Conservation (phyloP, 176 grass and related monocot genomes). For the Typha latifolia region DNA sequence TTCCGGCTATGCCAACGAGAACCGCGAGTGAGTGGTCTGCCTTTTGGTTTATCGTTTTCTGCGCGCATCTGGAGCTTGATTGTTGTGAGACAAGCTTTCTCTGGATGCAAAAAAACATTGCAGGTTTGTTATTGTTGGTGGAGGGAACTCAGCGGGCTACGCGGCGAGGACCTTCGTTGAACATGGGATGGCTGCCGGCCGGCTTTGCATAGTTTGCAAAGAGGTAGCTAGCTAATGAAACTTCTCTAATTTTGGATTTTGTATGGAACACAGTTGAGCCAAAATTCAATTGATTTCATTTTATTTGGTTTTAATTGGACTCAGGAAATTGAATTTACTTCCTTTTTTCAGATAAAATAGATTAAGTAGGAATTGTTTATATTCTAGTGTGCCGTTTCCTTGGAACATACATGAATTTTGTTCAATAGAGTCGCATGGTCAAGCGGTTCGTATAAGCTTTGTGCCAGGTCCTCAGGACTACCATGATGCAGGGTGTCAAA, state of each 20-base stretch:
- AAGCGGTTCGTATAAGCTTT: no score
- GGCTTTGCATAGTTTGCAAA: conserved; percentile 88
- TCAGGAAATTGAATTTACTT: no score
- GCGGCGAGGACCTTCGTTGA: conserved; percentile 81
- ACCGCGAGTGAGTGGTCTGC: conserved; percentile 44
- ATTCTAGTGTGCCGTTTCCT: no score
- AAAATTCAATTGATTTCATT: no score
- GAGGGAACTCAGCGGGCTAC: conserved; percentile 82
- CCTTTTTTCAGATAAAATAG: no score
- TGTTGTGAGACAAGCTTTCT: not conserved
- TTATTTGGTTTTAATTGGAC: no score
- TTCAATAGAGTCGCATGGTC: no score
- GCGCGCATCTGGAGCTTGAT: not conserved
- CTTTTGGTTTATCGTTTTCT: conserved; percentile 1
- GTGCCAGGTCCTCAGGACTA: no score
- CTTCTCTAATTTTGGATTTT: not conserved
- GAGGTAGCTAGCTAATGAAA: conserved; percentile 31
- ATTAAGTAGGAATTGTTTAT: no score
- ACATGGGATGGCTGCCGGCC: conserved; percentile 74
- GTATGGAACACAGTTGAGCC: not conserved
- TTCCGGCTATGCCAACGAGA: conserved; percentile 45
- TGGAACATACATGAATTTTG: no score
- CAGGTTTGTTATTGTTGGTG: conserved; percentile 92
- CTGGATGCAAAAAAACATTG: not conserved
- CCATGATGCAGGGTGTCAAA: no score